Conservation (phyloP, 495 filamentous ascomycete species). For the Penicillium odoratum region DNA sequence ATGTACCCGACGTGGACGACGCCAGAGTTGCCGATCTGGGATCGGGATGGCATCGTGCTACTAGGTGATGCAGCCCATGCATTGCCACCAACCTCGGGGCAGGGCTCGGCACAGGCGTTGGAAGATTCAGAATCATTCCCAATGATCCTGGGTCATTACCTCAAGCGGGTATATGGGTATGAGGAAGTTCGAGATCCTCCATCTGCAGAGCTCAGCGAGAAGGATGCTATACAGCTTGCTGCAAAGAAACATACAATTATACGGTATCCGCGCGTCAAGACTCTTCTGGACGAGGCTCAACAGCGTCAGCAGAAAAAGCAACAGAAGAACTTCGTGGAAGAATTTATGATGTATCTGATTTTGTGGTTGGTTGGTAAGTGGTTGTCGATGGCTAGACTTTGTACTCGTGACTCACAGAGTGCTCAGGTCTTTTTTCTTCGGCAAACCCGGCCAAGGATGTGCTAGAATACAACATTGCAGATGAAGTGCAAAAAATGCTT, state of each 20-base stretch:
- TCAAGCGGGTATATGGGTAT: conserved; percentile 3
- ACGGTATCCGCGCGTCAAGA: conserved; percentile 6
- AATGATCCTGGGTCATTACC: conserved; percentile 6
- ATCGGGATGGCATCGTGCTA: conserved; percentile 10
- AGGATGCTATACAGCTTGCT: conserved; percentile 8
- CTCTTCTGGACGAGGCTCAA: conserved; percentile 7
- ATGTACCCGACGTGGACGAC: conserved; percentile 15
- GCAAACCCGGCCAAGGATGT: conserved; percentile 4
- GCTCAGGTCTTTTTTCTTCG: not conserved
- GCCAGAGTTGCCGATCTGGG: conserved; percentile 9
- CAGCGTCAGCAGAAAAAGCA: conserved; percentile 8
- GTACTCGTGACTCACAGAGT: not conserved
- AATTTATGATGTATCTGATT: conserved; percentile 15
- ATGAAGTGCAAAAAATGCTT: conserved; percentile 10
- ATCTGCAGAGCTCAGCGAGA: conserved; percentile 1
- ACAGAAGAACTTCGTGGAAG: conserved; percentile 7
- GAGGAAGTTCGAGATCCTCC: not conserved
- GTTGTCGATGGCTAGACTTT: not conserved
- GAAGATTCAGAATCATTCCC: conserved; percentile 11
- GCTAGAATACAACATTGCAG: conserved; percentile 11
- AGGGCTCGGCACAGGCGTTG: conserved; percentile 11
- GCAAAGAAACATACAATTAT: conserved; percentile 10
- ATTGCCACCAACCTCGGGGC: conserved; percentile 12
- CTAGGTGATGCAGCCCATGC: conserved; percentile 16
- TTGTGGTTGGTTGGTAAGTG: conserved; percentile 14